A percentile compares a stretch with the other conserved stretches of the same genome.
These are phyloP conservation scores for Mortierella sp. DNA, from an alignment of 371 early-diverging fungal species.

Conservation along the genomic window DNA sequence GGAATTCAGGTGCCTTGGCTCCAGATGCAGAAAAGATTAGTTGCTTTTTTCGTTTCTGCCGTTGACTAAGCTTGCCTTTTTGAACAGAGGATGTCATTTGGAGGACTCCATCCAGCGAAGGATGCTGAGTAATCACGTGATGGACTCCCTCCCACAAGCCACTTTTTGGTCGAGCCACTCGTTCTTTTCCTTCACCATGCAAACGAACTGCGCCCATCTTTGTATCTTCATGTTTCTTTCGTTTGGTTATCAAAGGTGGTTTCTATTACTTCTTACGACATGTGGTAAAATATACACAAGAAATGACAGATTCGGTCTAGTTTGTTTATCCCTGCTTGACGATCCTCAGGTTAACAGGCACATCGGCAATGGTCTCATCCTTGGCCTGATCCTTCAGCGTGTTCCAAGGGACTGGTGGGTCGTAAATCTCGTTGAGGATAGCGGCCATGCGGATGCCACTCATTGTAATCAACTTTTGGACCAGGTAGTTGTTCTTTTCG, in stretches of 20 bases:
- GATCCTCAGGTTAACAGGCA: constrained; percentile 2
- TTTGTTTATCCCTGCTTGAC: constrained; percentile 17
- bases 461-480: constrained; percentile 54
- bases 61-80: not conserved
- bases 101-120: not conserved
- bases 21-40: not conserved
- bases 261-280: too few relatives aligned
- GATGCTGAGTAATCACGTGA: not conserved
- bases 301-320: not conserved
- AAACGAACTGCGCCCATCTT: not conserved
- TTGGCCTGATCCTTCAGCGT: not conserved
- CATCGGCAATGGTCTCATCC: not conserved
- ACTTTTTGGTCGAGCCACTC: constrained; percentile 7
- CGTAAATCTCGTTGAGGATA: constrained; percentile 53
- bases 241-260: not conserved
- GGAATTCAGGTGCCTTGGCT: constrained; percentile 19
- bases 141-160: not conserved
- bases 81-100: not conserved
- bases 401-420: constrained; percentile 19
- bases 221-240: not conserved
- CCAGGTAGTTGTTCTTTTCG: constrained; percentile 24
- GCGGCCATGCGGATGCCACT: constrained; percentile 57
- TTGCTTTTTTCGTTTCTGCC: not conserved
- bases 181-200: not conserved
- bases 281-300: not conserved